These are phyloP conservation scores for Diaporthe sp. DNA, from an alignment of 2,329 filamentous ascomycete species.

Conservation along the genomic window DNA sequence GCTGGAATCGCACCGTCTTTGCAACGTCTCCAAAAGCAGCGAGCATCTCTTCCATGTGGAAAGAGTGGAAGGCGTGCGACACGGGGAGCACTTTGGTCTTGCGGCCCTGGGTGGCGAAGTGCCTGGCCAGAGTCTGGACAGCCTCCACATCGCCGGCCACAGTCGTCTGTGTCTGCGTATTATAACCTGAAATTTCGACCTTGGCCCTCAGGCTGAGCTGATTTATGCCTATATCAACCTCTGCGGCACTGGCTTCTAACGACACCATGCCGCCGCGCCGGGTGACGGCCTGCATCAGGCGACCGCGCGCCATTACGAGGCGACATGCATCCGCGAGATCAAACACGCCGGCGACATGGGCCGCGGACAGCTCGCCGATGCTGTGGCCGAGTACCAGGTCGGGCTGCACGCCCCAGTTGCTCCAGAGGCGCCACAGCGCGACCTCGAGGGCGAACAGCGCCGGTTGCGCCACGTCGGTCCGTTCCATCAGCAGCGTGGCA, in stretches of 20 bases:
- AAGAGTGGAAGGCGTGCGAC: neutral
- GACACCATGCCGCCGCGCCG: neutral
- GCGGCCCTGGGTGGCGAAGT: neutral
- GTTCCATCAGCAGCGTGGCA: neutral
- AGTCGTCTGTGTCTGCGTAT: neutral
- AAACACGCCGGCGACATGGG: neutral
- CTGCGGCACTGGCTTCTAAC: neutral
- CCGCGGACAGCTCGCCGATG: neutral
- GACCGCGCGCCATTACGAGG: neutral
- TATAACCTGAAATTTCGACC: neutral
- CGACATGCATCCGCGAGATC: neutral
- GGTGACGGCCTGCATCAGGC: neutral
- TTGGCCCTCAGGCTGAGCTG: neutral
- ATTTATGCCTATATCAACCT: neutral
- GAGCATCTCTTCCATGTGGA: neutral
- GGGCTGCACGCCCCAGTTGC: neutral
- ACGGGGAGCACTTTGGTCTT: neutral
- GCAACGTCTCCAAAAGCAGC: neutral
- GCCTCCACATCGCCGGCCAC: neutral
- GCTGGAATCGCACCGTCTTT: neutral
- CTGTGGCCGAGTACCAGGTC: neutral
- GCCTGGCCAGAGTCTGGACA: neutral
- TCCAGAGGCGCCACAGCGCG: neutral
- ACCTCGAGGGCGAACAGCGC: neutral
- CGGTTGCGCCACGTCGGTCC: neutral